Evolutionary conservation across 2,329 filamentous ascomycete genomes (phyloP), one percentile per base, ranked within the genome.

Genomic region (Fusarium paranaense): DNA sequence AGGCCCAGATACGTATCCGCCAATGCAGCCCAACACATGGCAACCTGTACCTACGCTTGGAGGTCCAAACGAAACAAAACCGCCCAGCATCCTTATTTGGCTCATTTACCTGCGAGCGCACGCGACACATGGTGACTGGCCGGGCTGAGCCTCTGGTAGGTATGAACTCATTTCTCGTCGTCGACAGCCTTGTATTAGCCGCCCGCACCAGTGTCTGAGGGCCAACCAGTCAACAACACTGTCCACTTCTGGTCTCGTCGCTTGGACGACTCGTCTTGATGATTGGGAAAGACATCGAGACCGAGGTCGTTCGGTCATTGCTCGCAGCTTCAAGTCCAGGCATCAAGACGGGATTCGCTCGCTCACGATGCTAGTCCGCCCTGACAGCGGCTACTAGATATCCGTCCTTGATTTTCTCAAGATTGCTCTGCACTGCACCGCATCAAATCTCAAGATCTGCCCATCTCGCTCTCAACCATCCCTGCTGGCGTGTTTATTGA

Each of bases 371-470:
- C 30, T 22, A 33, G 27, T 13, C 6, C 5, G 20, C 52, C 30
- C 35, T 38, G 30, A 62, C 59, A 33, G 57, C 57, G 57, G 57
- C 57, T 30, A 38, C 57, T 16, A 38, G 37, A 40, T 40, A 30
- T 38, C 37, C 57, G 33, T 35, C 47, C 47, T 25, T 20, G 18
- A 54, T 27, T 30, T 14, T 61, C 45, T 38, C 56, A 57, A 65
- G 68, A 67, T 62, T 72, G 62, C 60, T 62, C 50, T 69, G 45
- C 50, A 50, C 57, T 67, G 45, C 50, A 60, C 50, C 63, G 20
- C 56, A 69, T 62, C 65, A 66, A 77, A 73, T 71, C 67, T 73
- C 56, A 30, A 76, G 72, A 76, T 76, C 74, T 78, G 64, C 69
- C 63, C 69, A 77, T 78, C 67, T 69, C 45, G 62, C 65, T 72